These are phyloP conservation scores for Paramecium tetraurelia DNA, from an alignment of 73 alveolate species.

Conservation along the genomic window DNA sequence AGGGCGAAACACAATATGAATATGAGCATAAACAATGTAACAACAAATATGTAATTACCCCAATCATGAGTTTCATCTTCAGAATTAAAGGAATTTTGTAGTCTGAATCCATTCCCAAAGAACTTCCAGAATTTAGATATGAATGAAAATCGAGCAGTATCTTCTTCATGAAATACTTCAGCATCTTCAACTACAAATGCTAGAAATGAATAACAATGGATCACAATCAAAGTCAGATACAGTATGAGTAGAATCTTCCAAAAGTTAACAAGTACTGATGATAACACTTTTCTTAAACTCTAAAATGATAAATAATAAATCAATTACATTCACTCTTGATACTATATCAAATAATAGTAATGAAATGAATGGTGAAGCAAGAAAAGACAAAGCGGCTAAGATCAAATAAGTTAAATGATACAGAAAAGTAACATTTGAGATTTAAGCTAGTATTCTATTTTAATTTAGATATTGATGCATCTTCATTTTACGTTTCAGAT, in stretches of 20 bases:
- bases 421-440: not conserved
- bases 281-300: not conserved
- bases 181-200: not conserved
- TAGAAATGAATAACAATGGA: conserved; percentile 2
- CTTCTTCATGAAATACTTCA: not conserved
- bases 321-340: not conserved
- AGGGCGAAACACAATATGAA: not conserved
- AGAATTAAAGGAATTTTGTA: not conserved
- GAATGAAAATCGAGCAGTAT: not conserved
- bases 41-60: not conserved
- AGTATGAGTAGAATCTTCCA: not conserved
- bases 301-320: not conserved
- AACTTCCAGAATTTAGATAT: not conserved
- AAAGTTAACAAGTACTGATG: not conserved
- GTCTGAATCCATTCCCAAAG: not conserved
- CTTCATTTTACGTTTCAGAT: not conserved
- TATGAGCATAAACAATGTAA: not conserved
- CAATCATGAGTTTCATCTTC: not conserved
- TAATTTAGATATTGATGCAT: not conserved
- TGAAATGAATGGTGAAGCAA: not conserved
- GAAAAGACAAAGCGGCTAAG: not conserved
- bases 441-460: not conserved
- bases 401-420: not conserved
- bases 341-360: not conserved
- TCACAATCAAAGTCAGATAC: not conserved